Conservation (phyloP, 2,329 filamentous ascomycete genomes). For the Nannizziopsis barbatae region DNA sequence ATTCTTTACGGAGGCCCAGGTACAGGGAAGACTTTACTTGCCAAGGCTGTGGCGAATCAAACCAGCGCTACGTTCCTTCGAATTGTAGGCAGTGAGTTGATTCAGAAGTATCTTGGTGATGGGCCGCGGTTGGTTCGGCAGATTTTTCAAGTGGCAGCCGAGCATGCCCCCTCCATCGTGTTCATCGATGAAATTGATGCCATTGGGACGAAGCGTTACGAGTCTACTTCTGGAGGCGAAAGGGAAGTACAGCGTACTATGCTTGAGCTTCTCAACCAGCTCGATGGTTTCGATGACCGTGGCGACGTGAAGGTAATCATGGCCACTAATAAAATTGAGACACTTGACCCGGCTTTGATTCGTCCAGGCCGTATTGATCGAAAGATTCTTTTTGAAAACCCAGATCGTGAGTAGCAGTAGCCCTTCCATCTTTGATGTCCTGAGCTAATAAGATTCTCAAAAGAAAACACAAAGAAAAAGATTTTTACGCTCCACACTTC, state of each 20-base stretch:
- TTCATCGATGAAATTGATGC: constrained; percentile 99
- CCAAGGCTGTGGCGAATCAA: constrained; percentile 95
- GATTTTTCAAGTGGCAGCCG: constrained; percentile 78
- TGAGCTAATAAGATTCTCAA: neutral
- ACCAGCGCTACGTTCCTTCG: constrained; percentile 97
- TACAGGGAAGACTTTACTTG: constrained; percentile 90
- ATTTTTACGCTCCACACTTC: constrained; percentile 97
- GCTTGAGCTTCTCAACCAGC: constrained; percentile 94
- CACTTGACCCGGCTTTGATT: constrained; percentile 88
- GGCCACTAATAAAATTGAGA: constrained; percentile 99
- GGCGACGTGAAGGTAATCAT: constrained; percentile 99
- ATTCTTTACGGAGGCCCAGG: constrained; percentile 96
- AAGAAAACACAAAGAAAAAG: constrained; percentile 85
- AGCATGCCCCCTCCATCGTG: constrained; percentile 92
- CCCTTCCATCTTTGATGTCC: neutral
- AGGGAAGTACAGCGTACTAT: constrained; percentile 97
- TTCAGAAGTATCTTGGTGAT: constrained; percentile 97
- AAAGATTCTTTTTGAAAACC: constrained; percentile 77
- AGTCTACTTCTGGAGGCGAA: constrained; percentile 92
- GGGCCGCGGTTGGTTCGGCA: constrained; percentile 90
- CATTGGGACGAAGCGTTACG: constrained; percentile 97
- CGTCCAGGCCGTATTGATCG: constrained; percentile 95
- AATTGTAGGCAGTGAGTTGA: constrained; percentile 92
- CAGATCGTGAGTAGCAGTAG: constrained; percentile 46
- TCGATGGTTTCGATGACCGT: constrained; percentile 96